A percentile compares a stretch with the other conserved stretches of the same genome.
Evolutionary conservation across 2,329 filamentous ascomycete species (phyloP).

Genomic region (Aureobasidium sp.): DNA sequence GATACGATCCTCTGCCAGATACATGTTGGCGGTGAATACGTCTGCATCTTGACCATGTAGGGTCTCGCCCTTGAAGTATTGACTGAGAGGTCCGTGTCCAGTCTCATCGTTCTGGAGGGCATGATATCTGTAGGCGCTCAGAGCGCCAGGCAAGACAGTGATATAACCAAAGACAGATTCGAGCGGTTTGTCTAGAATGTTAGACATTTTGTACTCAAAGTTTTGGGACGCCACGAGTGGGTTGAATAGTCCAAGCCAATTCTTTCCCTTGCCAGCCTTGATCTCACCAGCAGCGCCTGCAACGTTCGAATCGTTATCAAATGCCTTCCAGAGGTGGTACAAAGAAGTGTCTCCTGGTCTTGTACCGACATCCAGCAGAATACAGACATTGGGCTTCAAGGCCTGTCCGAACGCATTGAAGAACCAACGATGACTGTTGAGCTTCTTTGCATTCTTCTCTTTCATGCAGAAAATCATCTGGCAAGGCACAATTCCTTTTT

Average conservation of each 20-base stretch:
- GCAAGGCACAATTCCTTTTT: conserved; percentile 96
- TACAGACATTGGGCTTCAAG: conserved; percentile 92
- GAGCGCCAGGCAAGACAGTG: conserved; percentile 86
- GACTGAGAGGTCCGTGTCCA: conserved; percentile 87
- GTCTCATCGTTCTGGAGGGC: conserved; percentile 95
- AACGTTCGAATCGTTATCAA: conserved; percentile 95
- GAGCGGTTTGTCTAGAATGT: conserved; percentile 93
- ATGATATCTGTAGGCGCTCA: conserved; percentile 93
- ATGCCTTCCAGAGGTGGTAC: conserved; percentile 99
- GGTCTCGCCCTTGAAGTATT: conserved; percentile 99
- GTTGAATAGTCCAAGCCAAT: conserved; percentile 76
- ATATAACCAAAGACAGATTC: conserved; percentile 99
- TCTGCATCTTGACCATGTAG: conserved; percentile 93
- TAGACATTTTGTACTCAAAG: conserved; percentile 99
- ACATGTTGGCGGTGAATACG: conserved; percentile 97
- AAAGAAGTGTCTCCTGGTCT: conserved; percentile 80
- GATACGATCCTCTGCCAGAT: conserved; percentile 81
- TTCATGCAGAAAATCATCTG: conserved; percentile 99
- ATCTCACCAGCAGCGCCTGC: conserved; percentile 97
- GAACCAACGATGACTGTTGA: conserved; percentile 98
- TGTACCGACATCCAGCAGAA: conserved; percentile 92
- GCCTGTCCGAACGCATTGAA: conserved; percentile 96
- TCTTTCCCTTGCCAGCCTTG: conserved; percentile 88
- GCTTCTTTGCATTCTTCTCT: conserved; percentile 94
- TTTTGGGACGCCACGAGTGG: conserved; percentile 95